Conservation (phyloP, 164 flowering plant genomes). For the Chloranthus sessilifolius region DNA sequence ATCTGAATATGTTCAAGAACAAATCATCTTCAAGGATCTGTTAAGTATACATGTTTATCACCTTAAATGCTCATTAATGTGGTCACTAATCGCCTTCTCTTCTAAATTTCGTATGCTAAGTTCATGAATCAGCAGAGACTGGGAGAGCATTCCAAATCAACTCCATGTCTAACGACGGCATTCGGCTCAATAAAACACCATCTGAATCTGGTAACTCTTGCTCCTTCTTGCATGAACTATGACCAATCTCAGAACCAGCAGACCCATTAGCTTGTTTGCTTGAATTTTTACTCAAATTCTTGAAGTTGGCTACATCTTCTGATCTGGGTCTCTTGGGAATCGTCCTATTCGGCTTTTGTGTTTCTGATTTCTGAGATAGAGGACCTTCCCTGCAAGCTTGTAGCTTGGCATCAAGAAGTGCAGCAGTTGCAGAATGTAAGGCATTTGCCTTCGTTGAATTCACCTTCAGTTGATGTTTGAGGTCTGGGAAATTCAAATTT, state of each 20-base stretch:
- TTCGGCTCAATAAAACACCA: conserved; percentile 55
- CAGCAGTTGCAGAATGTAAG: conserved; percentile 31
- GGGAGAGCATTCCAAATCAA: conserved; percentile 67
- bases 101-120: no score
- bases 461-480: conserved; percentile 59
- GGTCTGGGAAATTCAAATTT: conserved; percentile 77
- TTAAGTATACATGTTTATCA: no score
- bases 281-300: conserved; percentile 7
- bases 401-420: conserved; percentile 74
- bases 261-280: no score
- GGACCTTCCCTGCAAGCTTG: conserved; percentile 36
- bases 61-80: no score
- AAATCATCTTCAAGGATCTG: no score
- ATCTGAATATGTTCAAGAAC: no score
- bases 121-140: no score
- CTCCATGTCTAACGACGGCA: conserved; percentile 84
- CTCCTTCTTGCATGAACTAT: no score
- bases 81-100: no score
- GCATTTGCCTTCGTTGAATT: no score
- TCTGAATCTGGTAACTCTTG: conserved; percentile 31
- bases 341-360: conserved; percentile 2
- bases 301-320: not conserved
- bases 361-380: conserved; percentile 9
- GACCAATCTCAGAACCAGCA: no score
- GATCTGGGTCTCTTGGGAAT: not conserved